Evolutionary conservation across 2,329 filamentous ascomycete species (phyloP).

Genomic region (Botrytis porri): DNA sequence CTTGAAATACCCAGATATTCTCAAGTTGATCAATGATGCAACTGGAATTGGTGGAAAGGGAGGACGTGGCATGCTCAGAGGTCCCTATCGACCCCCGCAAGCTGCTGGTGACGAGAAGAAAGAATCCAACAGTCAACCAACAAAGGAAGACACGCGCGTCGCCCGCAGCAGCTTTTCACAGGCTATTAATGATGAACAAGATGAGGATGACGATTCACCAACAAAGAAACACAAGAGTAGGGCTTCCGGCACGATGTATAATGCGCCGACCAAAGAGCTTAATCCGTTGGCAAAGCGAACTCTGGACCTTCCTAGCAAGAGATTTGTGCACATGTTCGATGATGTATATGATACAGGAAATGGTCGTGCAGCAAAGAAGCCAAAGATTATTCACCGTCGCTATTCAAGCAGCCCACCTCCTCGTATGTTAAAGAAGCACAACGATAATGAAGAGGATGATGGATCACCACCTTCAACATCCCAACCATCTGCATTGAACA

Average conservation of each 20-base stretch:
- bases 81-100: background rate
- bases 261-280: background rate
- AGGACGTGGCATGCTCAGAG: slow-evolving; percentile 3
- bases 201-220: background rate
- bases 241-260: background rate
- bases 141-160: background rate
- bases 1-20: slow-evolving; percentile 4
- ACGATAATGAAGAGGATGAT: background rate
- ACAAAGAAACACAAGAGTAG: background rate
- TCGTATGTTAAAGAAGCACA: background rate
- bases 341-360: background rate
- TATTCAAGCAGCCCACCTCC: background rate
- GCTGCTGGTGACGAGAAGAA: background rate
- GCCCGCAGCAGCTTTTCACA: background rate
- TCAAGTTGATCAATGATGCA: background rate
- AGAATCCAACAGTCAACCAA: background rate
- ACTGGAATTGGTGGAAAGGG: slow-evolving; percentile 2
- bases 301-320: background rate
- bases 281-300: background rate
- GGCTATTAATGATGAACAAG: background rate
- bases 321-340: background rate
- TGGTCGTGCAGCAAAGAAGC: background rate
- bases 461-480: no score
- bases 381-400: background rate
- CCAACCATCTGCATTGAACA: background rate